phyloP scores from a whole-genome alignment of 805 yeast species.

The Kodamaea kaohsiungensis region DNA sequence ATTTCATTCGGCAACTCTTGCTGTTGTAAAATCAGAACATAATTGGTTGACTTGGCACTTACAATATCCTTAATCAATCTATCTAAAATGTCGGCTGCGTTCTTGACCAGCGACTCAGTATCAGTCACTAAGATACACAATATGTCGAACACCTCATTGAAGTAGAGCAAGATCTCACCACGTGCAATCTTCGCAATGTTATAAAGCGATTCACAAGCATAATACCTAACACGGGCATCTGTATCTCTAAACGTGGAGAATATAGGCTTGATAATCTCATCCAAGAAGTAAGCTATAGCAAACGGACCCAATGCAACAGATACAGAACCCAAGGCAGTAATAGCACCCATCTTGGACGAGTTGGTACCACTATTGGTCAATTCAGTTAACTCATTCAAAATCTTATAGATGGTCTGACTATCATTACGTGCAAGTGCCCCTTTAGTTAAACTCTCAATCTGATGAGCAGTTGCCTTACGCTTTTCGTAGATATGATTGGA shows the following conservation, averaged over 20 bases:
- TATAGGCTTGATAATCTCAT: conserved; percentile 88
- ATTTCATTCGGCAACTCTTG: conserved; percentile 36
- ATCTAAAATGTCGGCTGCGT: conserved; percentile 93
- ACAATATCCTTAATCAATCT: conserved; percentile 91
- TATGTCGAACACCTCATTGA: conserved; percentile 94
- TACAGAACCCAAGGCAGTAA: conserved; percentile 93
- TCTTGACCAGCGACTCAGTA: conserved; percentile 85
- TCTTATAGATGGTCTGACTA: conserved; percentile 55
- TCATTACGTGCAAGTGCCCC: conserved; percentile 63
- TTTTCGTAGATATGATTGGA: conserved; percentile 48
- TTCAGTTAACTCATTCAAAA: conserved; percentile 78
- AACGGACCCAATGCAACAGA: conserved; percentile 87
- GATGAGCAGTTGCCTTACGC: conserved; percentile 52
- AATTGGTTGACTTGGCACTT: conserved; percentile 88
- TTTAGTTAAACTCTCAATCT: conserved; percentile 75
- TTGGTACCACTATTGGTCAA: conserved; percentile 69
- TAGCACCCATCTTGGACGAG: conserved; percentile 87
- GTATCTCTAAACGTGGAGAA: conserved; percentile 95
- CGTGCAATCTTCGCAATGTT: conserved; percentile 96
- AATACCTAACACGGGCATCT: conserved; percentile 94
- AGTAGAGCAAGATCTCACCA: conserved; percentile 87
- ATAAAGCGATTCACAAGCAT: conserved; percentile 94
- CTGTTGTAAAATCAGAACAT: conserved; percentile 69
- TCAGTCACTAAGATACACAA: conserved; percentile 88
- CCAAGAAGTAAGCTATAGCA: conserved; percentile 80